Conservation (phyloP, 345 rosid genomes). For the Euphorbia tirucalli region DNA sequence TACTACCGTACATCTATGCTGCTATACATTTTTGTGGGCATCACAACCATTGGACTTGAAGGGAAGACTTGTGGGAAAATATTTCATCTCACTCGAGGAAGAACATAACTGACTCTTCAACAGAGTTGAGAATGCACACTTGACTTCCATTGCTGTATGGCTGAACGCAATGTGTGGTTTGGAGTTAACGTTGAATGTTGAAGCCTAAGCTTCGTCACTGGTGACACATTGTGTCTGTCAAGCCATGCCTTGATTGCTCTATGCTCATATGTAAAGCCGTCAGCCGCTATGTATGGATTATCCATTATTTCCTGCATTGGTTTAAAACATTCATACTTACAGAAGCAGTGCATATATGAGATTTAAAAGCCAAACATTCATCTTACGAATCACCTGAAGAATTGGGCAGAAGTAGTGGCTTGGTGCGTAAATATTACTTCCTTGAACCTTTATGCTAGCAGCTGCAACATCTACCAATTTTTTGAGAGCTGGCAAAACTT, state of each 20-base stretch:
- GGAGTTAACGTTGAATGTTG: constrained; percentile 49
- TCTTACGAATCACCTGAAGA: constrained; percentile 53
- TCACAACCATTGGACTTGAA: no score
- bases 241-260: constrained; percentile 75
- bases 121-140: constrained; percentile 25
- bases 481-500: constrained; percentile 74
- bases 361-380: background rate
- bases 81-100: background rate
- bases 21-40: constrained; percentile 7
- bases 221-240: constrained; percentile 60
- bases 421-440: constrained; percentile 44
- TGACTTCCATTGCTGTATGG: constrained; percentile 77
- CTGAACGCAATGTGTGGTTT: constrained; percentile 61
- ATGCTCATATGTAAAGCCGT: constrained; percentile 83
- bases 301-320: constrained; percentile 73
- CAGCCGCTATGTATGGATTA: constrained; percentile 83
- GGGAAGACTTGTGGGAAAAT: background rate
- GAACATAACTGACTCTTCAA: background rate
- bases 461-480: constrained; percentile 58
- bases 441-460: constrained; percentile 44
- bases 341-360: background rate
- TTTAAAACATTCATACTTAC: background rate
- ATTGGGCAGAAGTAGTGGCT: constrained; percentile 78
- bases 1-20: background rate
- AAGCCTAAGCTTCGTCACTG: constrained; percentile 63